Conservation (phyloP, 169 alveolate species). For the Theileria equi region DNA sequence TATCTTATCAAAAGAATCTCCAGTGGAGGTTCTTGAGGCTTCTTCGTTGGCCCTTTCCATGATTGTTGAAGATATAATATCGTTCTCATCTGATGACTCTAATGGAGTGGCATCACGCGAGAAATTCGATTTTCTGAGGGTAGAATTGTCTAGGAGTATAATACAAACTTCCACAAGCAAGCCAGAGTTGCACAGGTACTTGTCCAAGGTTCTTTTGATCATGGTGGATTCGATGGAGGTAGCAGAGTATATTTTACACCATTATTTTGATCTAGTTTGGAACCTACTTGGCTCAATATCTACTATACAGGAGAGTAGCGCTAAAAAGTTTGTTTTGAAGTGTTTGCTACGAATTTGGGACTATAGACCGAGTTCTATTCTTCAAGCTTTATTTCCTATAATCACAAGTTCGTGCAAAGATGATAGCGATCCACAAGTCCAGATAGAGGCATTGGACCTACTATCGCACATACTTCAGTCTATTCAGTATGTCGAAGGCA, state of each 20-base stretch:
- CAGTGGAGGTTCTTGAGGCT: constrained; percentile 6
- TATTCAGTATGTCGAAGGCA: background rate
- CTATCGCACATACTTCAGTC: constrained; percentile 72
- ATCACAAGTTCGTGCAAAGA: constrained; percentile 73
- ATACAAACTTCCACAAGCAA: constrained; percentile 19
- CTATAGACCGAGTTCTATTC: constrained; percentile 63
- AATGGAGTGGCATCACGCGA: background rate
- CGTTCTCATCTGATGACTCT: background rate
- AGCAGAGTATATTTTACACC: constrained; percentile 50
- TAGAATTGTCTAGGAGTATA: constrained; percentile 15
- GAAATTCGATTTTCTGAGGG: constrained; percentile 11
- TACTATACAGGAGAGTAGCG: constrained; percentile 61
- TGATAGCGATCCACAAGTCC: constrained; percentile 69
- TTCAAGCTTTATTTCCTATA: constrained; percentile 72
- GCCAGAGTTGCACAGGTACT: background rate
- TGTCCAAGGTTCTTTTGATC: constrained; percentile 30
- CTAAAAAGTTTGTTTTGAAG: constrained; percentile 65
- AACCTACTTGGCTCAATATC: constrained; percentile 70
- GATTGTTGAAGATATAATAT: constrained; percentile 39
- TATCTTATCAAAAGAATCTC: background rate
- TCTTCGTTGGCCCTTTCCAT: constrained; percentile 13
- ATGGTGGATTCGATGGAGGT: constrained; percentile 39
- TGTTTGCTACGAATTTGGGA: constrained; percentile 74
- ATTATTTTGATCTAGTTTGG: constrained; percentile 69
- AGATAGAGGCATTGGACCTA: constrained; percentile 80